Percentiles rank a stretch among this genome's conserved stretches.
phyloP scores from a whole-genome alignment of 2,329 filamentous ascomycete genomes.

The Botryotinia globosa region DNA sequence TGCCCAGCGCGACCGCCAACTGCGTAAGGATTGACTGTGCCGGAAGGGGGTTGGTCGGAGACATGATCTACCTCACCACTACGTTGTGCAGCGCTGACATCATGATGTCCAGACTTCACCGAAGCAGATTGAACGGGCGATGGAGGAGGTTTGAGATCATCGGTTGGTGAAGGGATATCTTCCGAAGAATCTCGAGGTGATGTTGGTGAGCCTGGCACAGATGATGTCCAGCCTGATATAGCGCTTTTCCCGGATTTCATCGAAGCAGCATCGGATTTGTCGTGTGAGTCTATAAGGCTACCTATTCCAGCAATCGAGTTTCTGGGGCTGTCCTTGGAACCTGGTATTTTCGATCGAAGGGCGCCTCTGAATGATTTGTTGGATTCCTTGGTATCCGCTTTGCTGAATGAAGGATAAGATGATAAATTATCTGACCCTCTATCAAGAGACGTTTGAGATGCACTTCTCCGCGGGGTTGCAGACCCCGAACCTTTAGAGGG shows the following conservation, averaged over 20 bases:
- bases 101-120: conserved; percentile 69
- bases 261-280: conserved; percentile 73
- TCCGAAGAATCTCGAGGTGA: conserved; percentile 35
- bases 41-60: conserved; percentile 81
- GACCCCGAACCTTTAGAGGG: conserved; percentile 49
- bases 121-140: conserved; percentile 80
- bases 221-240: conserved; percentile 44
- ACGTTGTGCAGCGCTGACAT: conserved; percentile 76
- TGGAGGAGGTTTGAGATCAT: conserved; percentile 65
- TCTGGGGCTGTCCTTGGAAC: conserved; percentile 74
- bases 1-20: conserved; percentile 71
- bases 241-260: conserved; percentile 67
- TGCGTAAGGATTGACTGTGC: conserved; percentile 55
- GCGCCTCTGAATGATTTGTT: conserved; percentile 74
- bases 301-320: conserved; percentile 60
- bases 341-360: conserved; percentile 86
- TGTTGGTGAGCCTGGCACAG: conserved; percentile 41
- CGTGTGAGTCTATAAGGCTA: conserved; percentile 55
- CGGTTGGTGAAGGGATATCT: conserved; percentile 47
- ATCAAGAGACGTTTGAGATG: conserved; percentile 36
- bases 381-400: conserved; percentile 90
- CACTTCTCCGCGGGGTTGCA: conserved; percentile 33
- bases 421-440: conserved; percentile 50
- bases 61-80: conserved; percentile 92
- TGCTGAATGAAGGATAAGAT: conserved; percentile 87